These are phyloP conservation scores for Epichloe amarillans DNA, from an alignment of 2,329 filamentous ascomycete species.

Conservation along the genomic window DNA sequence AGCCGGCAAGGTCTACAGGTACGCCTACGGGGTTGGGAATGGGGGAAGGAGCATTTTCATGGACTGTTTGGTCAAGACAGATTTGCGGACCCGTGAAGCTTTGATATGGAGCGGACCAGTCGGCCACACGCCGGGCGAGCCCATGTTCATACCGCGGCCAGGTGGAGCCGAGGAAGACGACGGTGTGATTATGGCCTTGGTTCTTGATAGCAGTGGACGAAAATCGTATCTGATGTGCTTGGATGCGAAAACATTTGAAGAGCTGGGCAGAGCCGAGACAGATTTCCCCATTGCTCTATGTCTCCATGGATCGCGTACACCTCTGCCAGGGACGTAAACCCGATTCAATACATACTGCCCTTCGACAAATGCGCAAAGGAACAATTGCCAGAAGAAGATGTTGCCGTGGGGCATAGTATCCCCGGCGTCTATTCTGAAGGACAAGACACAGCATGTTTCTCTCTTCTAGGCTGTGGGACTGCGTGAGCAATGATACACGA, in stretches of 20 bases:
- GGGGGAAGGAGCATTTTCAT: slow-evolving; percentile 47
- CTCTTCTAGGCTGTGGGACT: too few relatives aligned
- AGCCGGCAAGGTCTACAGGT: slow-evolving; percentile 40
- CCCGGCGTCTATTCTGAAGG: too few relatives aligned
- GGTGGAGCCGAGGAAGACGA: slow-evolving; percentile 42
- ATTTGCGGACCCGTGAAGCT: slow-evolving; percentile 37
- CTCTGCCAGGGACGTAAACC: not conserved
- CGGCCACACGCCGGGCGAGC: slow-evolving; percentile 55
- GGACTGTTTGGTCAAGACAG: slow-evolving; percentile 53
- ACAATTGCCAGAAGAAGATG: too few relatives aligned
- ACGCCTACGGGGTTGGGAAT: slow-evolving; percentile 43
- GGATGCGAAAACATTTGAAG: slow-evolving; percentile 47
- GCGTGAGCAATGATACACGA: too few relatives aligned
- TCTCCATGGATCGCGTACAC: slow-evolving; percentile 46
- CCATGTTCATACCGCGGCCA: slow-evolving; percentile 47
- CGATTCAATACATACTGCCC: too few relatives aligned
- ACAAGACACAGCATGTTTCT: too few relatives aligned
- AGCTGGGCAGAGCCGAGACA: slow-evolving; percentile 51
- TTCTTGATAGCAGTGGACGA: slow-evolving; percentile 46
- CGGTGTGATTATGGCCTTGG: slow-evolving; percentile 46
- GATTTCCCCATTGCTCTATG: slow-evolving; percentile 47
- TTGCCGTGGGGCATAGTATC: too few relatives aligned
- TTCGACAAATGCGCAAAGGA: too few relatives aligned
- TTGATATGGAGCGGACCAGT: slow-evolving; percentile 42
- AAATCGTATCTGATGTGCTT: slow-evolving; percentile 54